Percentiles rank a stretch among this genome's conserved stretches.
These are phyloP conservation scores for Spencermartinsiella europaea DNA, from an alignment of 805 yeast species.

Conservation along the genomic window DNA sequence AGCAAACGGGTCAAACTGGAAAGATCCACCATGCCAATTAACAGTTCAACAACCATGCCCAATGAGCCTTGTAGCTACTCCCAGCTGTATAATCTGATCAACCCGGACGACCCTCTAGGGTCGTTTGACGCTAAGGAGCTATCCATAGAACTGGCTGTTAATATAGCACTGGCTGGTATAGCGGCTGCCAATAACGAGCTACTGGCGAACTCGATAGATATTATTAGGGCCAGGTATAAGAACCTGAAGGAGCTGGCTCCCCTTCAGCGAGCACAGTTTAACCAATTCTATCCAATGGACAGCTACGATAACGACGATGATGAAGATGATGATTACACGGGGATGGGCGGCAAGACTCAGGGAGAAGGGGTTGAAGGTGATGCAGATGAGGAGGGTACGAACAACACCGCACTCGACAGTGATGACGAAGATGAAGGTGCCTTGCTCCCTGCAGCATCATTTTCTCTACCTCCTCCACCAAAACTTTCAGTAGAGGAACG, in stretches of 20 bases:
- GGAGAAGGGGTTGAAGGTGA: slow-evolving; percentile 14
- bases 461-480: slow-evolving; percentile 53
- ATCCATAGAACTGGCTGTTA: slow-evolving; percentile 56
- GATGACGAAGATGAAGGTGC: slow-evolving; percentile 29
- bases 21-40: slow-evolving; percentile 14
- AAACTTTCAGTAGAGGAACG: slow-evolving; percentile 17
- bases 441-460: slow-evolving; percentile 38
- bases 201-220: slow-evolving; percentile 62
- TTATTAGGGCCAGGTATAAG: slow-evolving; percentile 61
- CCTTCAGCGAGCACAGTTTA: slow-evolving; percentile 5
- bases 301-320: slow-evolving; percentile 34
- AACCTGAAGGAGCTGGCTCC: slow-evolving; percentile 36
- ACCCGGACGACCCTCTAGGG: slow-evolving; percentile 52
- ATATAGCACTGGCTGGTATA: slow-evolving; percentile 65
- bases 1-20: slow-evolving; percentile 23
- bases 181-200: slow-evolving; percentile 46
- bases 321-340: slow-evolving; percentile 26
- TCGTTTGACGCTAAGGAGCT: slow-evolving; percentile 66
- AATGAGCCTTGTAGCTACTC: slow-evolving; percentile 41
- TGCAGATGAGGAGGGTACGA: slow-evolving; percentile 1
- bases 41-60: slow-evolving; percentile 22
- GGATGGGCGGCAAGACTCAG: slow-evolving; percentile 2
- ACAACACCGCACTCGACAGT: slow-evolving; percentile 12
- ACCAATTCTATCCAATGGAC: slow-evolving; percentile 17
- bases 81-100: slow-evolving; percentile 62